Conservation (phyloP, 2,329 filamentous ascomycete species). For the Sporothrix sp. region DNA sequence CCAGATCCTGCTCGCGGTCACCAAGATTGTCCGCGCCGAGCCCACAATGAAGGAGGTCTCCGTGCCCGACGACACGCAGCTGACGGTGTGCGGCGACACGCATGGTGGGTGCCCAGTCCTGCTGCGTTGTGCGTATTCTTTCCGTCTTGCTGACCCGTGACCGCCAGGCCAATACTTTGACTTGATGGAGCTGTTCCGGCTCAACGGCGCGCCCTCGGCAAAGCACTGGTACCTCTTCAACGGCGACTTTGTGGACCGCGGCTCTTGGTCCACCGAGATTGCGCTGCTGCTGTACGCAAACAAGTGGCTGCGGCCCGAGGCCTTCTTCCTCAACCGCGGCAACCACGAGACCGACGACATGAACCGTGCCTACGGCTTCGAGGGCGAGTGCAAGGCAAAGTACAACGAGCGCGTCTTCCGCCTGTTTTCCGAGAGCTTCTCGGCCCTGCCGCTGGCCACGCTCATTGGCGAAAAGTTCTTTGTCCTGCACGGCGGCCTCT, state of each 20-base stretch:
- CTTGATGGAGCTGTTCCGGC: constrained; percentile 86
- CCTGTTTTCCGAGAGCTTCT: constrained; percentile 96
- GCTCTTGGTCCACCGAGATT: constrained; percentile 97
- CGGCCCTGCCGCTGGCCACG: constrained; percentile 82
- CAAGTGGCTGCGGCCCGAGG: constrained; percentile 84
- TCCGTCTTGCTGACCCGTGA: too few species aligned
- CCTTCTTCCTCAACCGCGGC: constrained; percentile 91
- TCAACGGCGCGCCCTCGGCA: constrained; percentile 76
- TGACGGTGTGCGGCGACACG: constrained; percentile 96
- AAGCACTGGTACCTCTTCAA: constrained; percentile 96
- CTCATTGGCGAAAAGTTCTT: constrained; percentile 86
- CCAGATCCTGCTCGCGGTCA: constrained; percentile 85
- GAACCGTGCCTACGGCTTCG: constrained; percentile 97
- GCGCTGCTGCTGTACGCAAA: constrained; percentile 88
- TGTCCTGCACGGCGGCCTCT: constrained; percentile 86
- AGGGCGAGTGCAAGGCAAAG: constrained; percentile 96
- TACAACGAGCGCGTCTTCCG: constrained; percentile 94
- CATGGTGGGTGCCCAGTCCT: too few species aligned
- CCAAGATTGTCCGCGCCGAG: constrained; percentile 83
- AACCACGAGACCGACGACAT: constrained; percentile 99
- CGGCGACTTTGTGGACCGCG: constrained; percentile 94
- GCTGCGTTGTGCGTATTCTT: too few species aligned
- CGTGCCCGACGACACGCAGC: constrained; percentile 62
- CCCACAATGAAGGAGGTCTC: constrained; percentile 94
- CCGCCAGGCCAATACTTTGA: constrained; percentile 98